Base-by-base conservation (phyloP, 2,329 filamentous ascomycete species). In the Epichloe gansuensis region DNA sequence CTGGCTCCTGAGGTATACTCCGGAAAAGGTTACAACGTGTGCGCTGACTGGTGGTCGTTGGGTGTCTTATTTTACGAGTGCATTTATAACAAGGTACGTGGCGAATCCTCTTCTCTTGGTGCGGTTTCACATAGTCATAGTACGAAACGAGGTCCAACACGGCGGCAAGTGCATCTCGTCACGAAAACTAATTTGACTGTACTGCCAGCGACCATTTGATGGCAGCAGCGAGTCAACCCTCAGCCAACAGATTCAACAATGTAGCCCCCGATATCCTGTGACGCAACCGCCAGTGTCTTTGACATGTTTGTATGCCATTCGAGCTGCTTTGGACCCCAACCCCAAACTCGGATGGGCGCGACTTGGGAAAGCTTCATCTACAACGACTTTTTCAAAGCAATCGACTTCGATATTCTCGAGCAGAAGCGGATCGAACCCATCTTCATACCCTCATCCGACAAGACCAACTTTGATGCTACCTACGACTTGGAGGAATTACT, bases 21-120 rank as follows among this genome's bases (percentile, higher is more conserved):
- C 58, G 91, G 91, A 48, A 85, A 83, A 56, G 93, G 93, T 41
- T 98, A 98, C 65, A 84, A 87, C 55, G 82, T 83, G 46, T 88
- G 93, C 61, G 91, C 93, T 43, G 93, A 98, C 67, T 98, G 93
- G 93, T 98, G 93, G 93, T 97, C 93, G 5, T 72, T 98, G 23
- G 93, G 93, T 48, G 93, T 98, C 46, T 79, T 95, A n/a, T 97
- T 97, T 68, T 98, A 96, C 69, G 93, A 98, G 69, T 97, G 93
- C 77, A 96, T 98, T 59, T 98, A 97, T 73, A 95, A 94, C 73
- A 97, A 94, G 84, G 89, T 90, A 70, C 50, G 76, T 65, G 15
- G 15, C 9, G 21, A 21, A 17, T 8, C 2, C 2, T 41, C 15
- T 8, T 21, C 6, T 9, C 7, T 39, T 15, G 37, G 37, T n/a